phyloP scores from a whole-genome alignment of 1,139 yeast genomes.

The Candida mesenterica region DNA sequence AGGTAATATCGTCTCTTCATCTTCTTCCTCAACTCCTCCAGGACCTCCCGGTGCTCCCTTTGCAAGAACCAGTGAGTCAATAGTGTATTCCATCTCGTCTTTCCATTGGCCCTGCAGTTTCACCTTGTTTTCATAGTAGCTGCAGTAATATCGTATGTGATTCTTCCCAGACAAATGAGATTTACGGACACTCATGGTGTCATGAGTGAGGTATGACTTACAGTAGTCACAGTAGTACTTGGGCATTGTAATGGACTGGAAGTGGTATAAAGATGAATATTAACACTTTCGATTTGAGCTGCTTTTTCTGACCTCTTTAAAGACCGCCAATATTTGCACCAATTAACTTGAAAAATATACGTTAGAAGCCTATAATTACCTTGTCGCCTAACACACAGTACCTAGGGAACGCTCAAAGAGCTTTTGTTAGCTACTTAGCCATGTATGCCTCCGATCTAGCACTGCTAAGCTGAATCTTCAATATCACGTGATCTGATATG shows the following conservation, averaged over 20 bases:
- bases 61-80: conserved; percentile 38
- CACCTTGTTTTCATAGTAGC: conserved; percentile 67
- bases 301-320: not conserved
- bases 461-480: no score
- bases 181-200: conserved; percentile 81
- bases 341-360: no score
- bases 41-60: conserved; percentile 45
- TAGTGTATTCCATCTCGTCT: conserved; percentile 39
- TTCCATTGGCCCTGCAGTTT: conserved; percentile 48
- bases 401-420: no score
- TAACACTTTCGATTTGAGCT: not conserved
- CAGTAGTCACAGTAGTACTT: conserved; percentile 86
- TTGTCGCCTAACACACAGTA: no score
- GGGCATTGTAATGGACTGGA: conserved; percentile 37
- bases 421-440: no score
- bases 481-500: no score
- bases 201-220: conserved; percentile 82
- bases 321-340: no score
- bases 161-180: conserved; percentile 80
- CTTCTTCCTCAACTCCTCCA: conserved; percentile 14
- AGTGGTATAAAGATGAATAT: no score
- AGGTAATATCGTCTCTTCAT: conserved; percentile 15
- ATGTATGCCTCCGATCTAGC: no score
- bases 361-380: no score
- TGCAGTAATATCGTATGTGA: conserved; percentile 72